A percentile compares a stretch with the other conserved stretches of the same genome.
Evolutionary conservation across 1,284 basidiomycete genomes (phyloP).

Genomic region (Sutorius eximius): DNA sequence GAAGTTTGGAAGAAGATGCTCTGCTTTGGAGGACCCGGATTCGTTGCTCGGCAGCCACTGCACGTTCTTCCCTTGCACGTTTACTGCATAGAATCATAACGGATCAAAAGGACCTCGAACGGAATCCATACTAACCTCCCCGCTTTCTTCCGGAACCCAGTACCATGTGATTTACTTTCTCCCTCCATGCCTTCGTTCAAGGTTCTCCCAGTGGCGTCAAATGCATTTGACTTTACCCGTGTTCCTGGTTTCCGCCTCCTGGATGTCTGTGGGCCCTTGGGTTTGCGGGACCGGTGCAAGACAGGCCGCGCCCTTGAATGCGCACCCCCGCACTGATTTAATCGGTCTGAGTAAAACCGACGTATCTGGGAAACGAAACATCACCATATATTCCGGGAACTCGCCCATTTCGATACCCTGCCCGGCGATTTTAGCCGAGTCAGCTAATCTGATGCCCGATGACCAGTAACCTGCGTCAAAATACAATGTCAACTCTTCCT

Average conservation of each 20-base stretch:
- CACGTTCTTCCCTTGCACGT: slow-evolving; percentile 71
- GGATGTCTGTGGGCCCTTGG: slow-evolving; percentile 57
- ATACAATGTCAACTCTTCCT: slow-evolving; percentile 8
- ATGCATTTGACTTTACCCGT: slow-evolving; percentile 60
- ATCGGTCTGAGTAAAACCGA: slow-evolving; percentile 4
- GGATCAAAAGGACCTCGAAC: background rate
- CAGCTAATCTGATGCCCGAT: slow-evolving; percentile 63
- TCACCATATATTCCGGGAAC: slow-evolving; percentile 74
- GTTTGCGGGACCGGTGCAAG: slow-evolving; percentile 44
- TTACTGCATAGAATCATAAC: slow-evolving; percentile 49
- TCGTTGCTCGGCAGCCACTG: slow-evolving; percentile 66
- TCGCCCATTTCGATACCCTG: slow-evolving; percentile 53
- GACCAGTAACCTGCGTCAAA: slow-evolving; percentile 69
- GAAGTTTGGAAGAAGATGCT: slow-evolving; percentile 6
- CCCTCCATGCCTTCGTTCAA: slow-evolving; percentile 47
- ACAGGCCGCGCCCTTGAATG: slow-evolving; percentile 59
- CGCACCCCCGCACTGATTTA: slow-evolving; percentile 73
- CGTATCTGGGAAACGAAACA: background rate
- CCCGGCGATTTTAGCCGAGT: slow-evolving; percentile 55
- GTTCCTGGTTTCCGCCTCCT: slow-evolving; percentile 70
- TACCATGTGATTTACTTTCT: slow-evolving; percentile 46
- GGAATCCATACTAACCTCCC: slow-evolving; percentile 48
- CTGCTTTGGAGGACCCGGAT: slow-evolving; percentile 42
- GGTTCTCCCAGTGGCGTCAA: slow-evolving; percentile 54
- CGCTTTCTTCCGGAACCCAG: slow-evolving; percentile 69